These are phyloP conservation scores for Zygnema cylindricum DNA, from an alignment of 139 green algal species.

Conservation along the genomic window DNA sequence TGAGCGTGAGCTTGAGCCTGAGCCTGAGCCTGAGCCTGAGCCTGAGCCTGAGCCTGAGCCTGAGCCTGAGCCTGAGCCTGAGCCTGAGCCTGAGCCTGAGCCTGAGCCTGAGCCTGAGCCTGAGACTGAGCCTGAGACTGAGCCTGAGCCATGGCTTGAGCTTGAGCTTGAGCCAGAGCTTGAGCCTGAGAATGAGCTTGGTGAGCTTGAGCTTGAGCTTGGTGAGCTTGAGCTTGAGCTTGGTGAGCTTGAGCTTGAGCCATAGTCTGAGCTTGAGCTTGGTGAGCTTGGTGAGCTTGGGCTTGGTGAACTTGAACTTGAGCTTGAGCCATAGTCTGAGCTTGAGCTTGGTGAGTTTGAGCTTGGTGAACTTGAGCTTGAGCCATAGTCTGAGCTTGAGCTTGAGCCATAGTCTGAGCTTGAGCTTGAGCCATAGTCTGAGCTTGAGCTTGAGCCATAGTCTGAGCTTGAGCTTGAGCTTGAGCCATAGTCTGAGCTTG, in stretches of 20 bases:
- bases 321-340: neutral
- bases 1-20: no score
- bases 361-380: no score
- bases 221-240: neutral
- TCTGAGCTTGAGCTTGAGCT: no score
- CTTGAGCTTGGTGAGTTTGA: neutral
- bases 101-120: neutral
- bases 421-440: no score
- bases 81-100: neutral
- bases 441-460: no score
- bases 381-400: no score
- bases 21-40: neutral
- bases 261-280: neutral
- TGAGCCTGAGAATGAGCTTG: neutral
- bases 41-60: neutral
- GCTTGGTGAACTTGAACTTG: neutral
- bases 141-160: neutral
- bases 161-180: neutral
- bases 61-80: slow-evolving; percentile 3
- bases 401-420: no score
- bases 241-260: neutral
- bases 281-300: neutral
- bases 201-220: neutral
- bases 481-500: no score
- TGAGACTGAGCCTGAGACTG: neutral